Percentiles rank a stretch among this genome's conserved stretches.
These are phyloP conservation scores for Trichoderma sp. DNA, from an alignment of 2,329 filamentous ascomycete species.

Conservation along the genomic window DNA sequence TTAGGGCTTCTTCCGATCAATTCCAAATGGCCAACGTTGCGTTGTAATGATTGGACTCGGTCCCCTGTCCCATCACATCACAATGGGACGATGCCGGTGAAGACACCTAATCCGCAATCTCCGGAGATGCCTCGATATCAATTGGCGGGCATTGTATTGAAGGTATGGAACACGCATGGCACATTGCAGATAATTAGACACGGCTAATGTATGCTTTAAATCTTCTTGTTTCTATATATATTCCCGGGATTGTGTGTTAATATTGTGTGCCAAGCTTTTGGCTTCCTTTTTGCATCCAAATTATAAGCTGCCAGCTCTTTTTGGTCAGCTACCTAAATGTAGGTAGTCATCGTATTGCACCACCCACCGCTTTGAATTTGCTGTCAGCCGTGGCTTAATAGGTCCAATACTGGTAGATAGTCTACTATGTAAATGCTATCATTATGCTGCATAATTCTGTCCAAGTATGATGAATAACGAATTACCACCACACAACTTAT, in stretches of 20 bases:
- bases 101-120: background rate
- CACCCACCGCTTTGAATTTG: too few relatives aligned
- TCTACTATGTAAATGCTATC: background rate
- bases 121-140: background rate
- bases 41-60: background rate
- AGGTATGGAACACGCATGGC: background rate
- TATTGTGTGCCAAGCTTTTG: too few relatives aligned
- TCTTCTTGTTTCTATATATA: background rate
- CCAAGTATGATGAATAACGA: background rate
- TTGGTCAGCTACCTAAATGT: too few relatives aligned
- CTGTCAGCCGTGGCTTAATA: too few relatives aligned
- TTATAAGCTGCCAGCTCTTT: too few relatives aligned
- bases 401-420: too few relatives aligned
- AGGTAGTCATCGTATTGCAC: too few relatives aligned
- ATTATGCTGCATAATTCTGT: background rate
- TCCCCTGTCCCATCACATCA: background rate
- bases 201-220: background rate
- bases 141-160: background rate
- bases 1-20: background rate
- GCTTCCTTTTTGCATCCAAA: too few relatives aligned
- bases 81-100: background rate
- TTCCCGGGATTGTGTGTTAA: too few relatives aligned
- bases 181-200: background rate
- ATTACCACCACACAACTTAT: too few relatives aligned
- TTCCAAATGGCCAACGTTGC: background rate